Evolutionary conservation across 2,329 filamentous ascomycete species (phyloP), one percentile per base, ranked within the genome.

Genomic region (Fusarium sacchari): DNA sequence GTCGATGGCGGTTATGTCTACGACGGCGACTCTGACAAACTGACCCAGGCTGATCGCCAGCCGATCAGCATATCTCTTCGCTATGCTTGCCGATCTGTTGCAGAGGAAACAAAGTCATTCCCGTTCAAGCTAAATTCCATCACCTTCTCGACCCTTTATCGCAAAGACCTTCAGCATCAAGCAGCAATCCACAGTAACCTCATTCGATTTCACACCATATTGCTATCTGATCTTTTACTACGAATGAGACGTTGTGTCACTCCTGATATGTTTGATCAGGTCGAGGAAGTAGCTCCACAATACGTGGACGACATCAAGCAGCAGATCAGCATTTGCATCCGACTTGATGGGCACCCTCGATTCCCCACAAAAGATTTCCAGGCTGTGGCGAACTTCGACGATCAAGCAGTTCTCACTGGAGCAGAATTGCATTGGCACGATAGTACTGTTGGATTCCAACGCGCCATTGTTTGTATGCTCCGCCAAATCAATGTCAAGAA

Each of bases 241-340:
- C 32, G 49, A 52, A 52, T 52, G 49, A 36, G 30, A 0, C 0
- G 0, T 18, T 52, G 0, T 11, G 4, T 52, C 12, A 52, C 32
- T 20, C 30, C 32, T 20, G 47, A 52, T 14, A 52, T 52, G 47
- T 52, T 20, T 24, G n/a, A 36, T 4, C 17, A 26, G 12, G 32
- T 36, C 4, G 30, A 36, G 0, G 30, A 56, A 0, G 12, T 40
- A 1, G 17, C 26, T 13, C 57, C 26, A 15, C 32, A 26, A 15
- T 52, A 50, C 8, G 1, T 10, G 6, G 0, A 13, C 12, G 3
- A 0, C 1, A 50, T 34, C 22, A 34, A 32, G 26, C 3, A 4
- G 4, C 17, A 3, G 11, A 26, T 46, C 17, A 20, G 14, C 10
- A 15, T 4, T 10, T 22, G 20, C 20, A 22, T 39, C 13, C 10